Percentiles rank a stretch among this genome's conserved stretches.
These are phyloP conservation scores for Angomonas ambiguus DNA, from an alignment of 208 protist genomes.

Conservation along the genomic window DNA sequence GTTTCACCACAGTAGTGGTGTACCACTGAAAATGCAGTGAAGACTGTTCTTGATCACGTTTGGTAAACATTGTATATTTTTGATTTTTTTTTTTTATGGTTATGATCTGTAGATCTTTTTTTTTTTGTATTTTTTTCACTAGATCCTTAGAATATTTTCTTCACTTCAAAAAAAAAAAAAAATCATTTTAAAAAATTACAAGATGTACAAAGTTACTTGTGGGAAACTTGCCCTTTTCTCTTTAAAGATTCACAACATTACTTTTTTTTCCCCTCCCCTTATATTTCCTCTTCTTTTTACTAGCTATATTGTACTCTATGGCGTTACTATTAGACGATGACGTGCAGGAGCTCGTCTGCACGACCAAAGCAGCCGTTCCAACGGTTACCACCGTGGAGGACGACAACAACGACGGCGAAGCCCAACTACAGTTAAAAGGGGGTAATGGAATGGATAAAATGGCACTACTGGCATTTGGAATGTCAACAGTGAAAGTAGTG, in stretches of 20 bases:
- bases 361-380: not conserved
- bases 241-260: too few relatives aligned
- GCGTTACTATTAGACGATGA: conserved; percentile 70
- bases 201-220: too few relatives aligned
- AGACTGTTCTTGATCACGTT: too few relatives aligned
- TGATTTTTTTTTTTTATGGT: not conserved
- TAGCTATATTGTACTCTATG: conserved; percentile 12
- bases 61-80: not conserved
- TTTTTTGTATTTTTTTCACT: conserved; percentile 13
- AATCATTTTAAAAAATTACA: not conserved
- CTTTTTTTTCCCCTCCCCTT: too few relatives aligned
- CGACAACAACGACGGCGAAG: not conserved
- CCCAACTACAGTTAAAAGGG: conserved; percentile 13
- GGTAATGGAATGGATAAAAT: conserved; percentile 77
- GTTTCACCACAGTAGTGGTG: not conserved
- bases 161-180: not conserved
- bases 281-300: conserved; percentile 6
- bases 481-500: conserved; percentile 18
- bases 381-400: not conserved
- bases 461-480: conserved; percentile 43
- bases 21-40: too few relatives aligned
- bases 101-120: not conserved
- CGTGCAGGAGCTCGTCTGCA: conserved; percentile 9
- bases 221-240: too few relatives aligned
- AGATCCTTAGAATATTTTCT: not conserved